phyloP scores from a whole-genome alignment of 2,329 filamentous ascomycete genomes.

The Fusarium odoratissimum region DNA sequence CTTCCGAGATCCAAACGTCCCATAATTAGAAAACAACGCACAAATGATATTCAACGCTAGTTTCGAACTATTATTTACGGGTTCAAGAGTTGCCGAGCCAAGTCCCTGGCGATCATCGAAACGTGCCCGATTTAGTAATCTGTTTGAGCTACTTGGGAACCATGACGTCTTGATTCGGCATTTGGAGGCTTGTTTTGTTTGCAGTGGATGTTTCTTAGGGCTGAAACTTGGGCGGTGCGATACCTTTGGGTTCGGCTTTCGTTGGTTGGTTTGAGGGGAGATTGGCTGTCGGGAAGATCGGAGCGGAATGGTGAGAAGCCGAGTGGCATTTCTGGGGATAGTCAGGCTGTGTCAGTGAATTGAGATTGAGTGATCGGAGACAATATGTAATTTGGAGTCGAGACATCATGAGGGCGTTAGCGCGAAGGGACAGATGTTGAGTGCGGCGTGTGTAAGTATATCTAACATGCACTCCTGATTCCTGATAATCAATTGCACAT shows the following conservation, averaged over 20 bases:
- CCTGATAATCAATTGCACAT: too few relatives aligned
- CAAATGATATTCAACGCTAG: conserved; percentile 18
- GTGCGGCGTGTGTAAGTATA: too few relatives aligned
- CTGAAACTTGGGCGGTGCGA: neutral
- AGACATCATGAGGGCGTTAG: neutral
- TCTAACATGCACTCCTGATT: too few relatives aligned
- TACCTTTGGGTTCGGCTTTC: neutral
- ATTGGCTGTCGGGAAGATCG: neutral
- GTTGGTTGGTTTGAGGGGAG: neutral
- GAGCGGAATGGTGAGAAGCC: conserved; percentile 16
- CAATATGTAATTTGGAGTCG: neutral
- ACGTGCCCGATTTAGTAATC: neutral
- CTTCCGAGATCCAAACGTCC: neutral
- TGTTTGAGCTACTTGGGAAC: neutral
- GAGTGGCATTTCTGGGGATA: neutral
- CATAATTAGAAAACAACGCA: neutral
- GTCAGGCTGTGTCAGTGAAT: neutral
- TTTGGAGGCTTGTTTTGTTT: neutral
- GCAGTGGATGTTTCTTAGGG: neutral
- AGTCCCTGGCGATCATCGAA: conserved; percentile 30
- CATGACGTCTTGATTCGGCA: conserved; percentile 5
- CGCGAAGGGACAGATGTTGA: neutral
- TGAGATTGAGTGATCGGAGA: neutral
- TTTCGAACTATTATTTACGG: conserved; percentile 12
- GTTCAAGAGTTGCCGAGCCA: conserved; percentile 13